These are phyloP conservation scores for Trichosporon inkin DNA, from an alignment of 1,284 basidiomycete species.

Conservation along the genomic window DNA sequence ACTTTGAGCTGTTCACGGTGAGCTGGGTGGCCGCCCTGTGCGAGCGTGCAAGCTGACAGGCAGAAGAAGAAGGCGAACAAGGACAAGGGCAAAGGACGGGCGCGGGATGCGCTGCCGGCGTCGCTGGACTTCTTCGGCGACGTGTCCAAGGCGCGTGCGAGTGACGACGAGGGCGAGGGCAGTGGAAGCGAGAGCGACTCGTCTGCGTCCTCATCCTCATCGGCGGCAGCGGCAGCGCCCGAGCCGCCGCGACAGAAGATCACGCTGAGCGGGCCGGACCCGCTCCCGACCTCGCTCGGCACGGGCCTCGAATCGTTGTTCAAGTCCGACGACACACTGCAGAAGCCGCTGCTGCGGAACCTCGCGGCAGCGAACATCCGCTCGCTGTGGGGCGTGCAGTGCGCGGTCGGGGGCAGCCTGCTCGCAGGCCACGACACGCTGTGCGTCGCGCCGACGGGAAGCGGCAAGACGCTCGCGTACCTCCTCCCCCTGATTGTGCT, in stretches of 20 bases:
- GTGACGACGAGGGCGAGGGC: slow-evolving; percentile 18
- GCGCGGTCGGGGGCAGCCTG: slow-evolving; percentile 38
- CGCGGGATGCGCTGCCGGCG: slow-evolving; percentile 56
- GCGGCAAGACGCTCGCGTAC: slow-evolving; percentile 89
- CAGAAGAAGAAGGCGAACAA: slow-evolving; percentile 43
- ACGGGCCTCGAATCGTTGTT: slow-evolving; percentile 43
- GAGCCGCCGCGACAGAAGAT: slow-evolving; percentile 50
- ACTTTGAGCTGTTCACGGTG: slow-evolving; percentile 68
- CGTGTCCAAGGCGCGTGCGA: slow-evolving; percentile 47
- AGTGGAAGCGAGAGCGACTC: slow-evolving; percentile 22
- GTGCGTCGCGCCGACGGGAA: slow-evolving; percentile 90
- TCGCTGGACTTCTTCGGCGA: slow-evolving; percentile 89
- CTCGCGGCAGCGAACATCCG: slow-evolving; percentile 30
- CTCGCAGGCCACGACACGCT: slow-evolving; percentile 69
- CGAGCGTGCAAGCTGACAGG: slow-evolving; percentile 6
- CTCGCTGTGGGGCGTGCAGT: slow-evolving; percentile 44
- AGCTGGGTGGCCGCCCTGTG: slow-evolving; percentile 26
- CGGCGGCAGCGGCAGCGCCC: slow-evolving; percentile 24
- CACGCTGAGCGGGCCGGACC: slow-evolving; percentile 43
- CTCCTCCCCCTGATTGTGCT: slow-evolving; percentile 71
- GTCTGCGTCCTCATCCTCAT: slow-evolving; percentile 16
- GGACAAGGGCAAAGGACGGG: slow-evolving; percentile 30
- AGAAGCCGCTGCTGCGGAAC: slow-evolving; percentile 28
- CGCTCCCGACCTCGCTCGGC: slow-evolving; percentile 44
- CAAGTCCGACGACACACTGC: slow-evolving; percentile 28